These are phyloP conservation scores for Phytophthora foliorum DNA, from an alignment of 352 stramenopile genomes.

Conservation along the genomic window DNA sequence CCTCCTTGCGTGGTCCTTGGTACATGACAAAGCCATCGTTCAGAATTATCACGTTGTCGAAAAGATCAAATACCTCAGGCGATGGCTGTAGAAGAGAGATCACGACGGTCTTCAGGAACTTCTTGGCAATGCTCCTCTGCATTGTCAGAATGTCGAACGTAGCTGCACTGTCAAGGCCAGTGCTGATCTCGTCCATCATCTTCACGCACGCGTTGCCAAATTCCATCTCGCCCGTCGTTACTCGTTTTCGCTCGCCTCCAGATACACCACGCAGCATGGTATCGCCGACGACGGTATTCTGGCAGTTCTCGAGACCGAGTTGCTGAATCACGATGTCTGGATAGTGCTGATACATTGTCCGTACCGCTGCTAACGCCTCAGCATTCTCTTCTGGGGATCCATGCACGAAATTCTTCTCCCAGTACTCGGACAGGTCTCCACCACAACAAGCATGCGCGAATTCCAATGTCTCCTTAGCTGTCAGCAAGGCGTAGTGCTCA, in stretches of 20 bases:
- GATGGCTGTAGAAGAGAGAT: constrained; percentile 35
- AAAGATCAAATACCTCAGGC: constrained; percentile 30
- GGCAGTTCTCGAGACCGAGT: constrained; percentile 23
- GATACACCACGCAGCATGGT: constrained; percentile 65
- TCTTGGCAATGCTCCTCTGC: constrained; percentile 31
- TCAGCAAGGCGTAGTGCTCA: constrained; percentile 22
- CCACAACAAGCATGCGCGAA: constrained; percentile 24
- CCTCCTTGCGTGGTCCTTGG: constrained; percentile 13
- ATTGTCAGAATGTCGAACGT: constrained; percentile 29
- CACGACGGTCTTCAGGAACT: constrained; percentile 31
- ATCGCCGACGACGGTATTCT: constrained; percentile 30
- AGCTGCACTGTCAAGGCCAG: constrained; percentile 25
- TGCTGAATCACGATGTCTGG: constrained; percentile 24
- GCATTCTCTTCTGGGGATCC: constrained; percentile 14
- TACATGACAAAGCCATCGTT: constrained; percentile 26
- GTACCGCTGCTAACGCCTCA: constrained; percentile 14
- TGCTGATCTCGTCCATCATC: constrained; percentile 38
- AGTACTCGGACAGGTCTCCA: constrained; percentile 14
- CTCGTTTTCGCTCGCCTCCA: constrained; percentile 72
- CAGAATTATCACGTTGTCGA: constrained; percentile 30
- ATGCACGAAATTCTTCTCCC: constrained; percentile 8
- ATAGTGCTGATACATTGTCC: constrained; percentile 20
- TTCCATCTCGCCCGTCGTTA: constrained; percentile 86
- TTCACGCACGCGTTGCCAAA: constrained; percentile 47
- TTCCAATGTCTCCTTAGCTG: constrained; percentile 20